phyloP scores from a whole-genome alignment of 106 monocot genomes.

The Dendrobium catenatum region DNA sequence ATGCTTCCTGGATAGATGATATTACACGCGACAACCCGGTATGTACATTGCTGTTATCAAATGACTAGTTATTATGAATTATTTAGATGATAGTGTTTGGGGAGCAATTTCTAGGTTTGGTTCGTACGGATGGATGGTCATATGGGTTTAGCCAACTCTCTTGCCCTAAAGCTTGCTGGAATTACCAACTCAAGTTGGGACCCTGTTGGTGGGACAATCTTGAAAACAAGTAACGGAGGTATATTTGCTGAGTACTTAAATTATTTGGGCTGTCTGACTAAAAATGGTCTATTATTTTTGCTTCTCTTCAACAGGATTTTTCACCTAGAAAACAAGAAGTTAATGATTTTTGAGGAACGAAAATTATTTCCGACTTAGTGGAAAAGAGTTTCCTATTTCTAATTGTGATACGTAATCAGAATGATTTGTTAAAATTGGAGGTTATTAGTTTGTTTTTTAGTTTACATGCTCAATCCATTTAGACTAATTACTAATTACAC shows the following conservation, averaged over 20 bases:
- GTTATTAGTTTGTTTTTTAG: too few species aligned
- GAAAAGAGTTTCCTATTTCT: too few species aligned
- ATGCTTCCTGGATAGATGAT: slow-evolving; percentile 78
- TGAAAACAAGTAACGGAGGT: slow-evolving; percentile 59
- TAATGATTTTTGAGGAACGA: neutral
- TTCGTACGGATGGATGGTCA: slow-evolving; percentile 93
- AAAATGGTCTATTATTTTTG: neutral
- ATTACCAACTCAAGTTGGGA: slow-evolving; percentile 48
- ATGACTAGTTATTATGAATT: neutral
- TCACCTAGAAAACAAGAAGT: neutral
- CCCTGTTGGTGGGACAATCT: slow-evolving; percentile 79
- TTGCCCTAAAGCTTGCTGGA: slow-evolving; percentile 69
- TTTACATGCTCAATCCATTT: too few species aligned
- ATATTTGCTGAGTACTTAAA: neutral
- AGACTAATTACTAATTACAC: too few species aligned
- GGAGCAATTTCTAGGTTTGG: slow-evolving; percentile 57
- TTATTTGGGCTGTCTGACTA: neutral
- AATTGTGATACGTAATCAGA: too few species aligned
- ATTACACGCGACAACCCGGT: slow-evolving; percentile 79
- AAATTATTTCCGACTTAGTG: neutral
- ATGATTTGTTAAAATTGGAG: too few species aligned
- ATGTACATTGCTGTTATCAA: slow-evolving; percentile 12
- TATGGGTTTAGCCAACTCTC: slow-evolving; percentile 84
- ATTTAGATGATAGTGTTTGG: neutral
- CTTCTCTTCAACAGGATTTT: neutral